Evolutionary conservation across 2,329 filamentous ascomycete species (phyloP), one percentile per base, ranked within the genome.

Genomic region (Ilyonectria robusta): DNA sequence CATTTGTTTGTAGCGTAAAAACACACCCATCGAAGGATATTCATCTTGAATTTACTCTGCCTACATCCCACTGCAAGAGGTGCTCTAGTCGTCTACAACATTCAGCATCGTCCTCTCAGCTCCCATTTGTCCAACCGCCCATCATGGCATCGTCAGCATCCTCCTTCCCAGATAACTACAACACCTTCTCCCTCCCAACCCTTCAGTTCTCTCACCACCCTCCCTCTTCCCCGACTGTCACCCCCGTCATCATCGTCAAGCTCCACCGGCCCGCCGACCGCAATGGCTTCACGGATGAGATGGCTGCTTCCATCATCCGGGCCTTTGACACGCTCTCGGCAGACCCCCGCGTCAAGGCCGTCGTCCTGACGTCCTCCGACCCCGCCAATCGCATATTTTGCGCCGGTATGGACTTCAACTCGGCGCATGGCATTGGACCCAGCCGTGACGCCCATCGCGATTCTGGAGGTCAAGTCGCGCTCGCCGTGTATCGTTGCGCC

Each of bases 251-350:
- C 56, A 78, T 93, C 68, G 78, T 93, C 37, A 87, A 87, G 2
- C 85, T 93, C 46, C 84, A 92, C 80, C 88, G 92, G 19, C 92
- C 91, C 0, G 78, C 82, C 11, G 88, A 89, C 66, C 85, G 90
- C 80, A 93, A 94, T 85, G 91, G 89, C 67, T 93, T 93, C 79
- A 93, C 90, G 3, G 81, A 85, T 21, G 83, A 80, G 15, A 93
- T 93, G 89, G 86, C 87, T 73, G 75, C 80, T 17, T 90, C 91
- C 72, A 83, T 94, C 33, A 85, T 88, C 65, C 70, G 79, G 3
- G 88, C 87, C 51, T 87, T 87, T 75, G 76, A 79, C 60, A 76
- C 85, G 9, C 81, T 90, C 31, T 86, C 87, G 29, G 65, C 78
- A 31, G 88, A 90, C 78, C 80, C 83, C 2, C 84, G 88, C 47